These are phyloP conservation scores for Delphinella strobiligena DNA, from an alignment of 2,329 filamentous ascomycete genomes.

Conservation along the genomic window DNA sequence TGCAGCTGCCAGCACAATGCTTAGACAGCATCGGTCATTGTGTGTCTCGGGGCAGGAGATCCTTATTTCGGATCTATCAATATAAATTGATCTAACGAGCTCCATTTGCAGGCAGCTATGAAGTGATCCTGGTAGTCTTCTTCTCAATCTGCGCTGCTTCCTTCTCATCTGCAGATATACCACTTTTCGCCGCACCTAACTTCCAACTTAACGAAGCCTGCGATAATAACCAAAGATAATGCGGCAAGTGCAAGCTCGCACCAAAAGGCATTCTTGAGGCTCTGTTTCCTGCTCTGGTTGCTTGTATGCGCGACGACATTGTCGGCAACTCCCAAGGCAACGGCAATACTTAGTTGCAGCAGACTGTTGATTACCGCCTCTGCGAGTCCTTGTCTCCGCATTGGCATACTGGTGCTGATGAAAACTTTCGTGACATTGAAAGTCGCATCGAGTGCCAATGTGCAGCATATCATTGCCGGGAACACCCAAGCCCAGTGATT, in stretches of 20 bases:
- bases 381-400: conserved; percentile 56
- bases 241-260: conserved; percentile 8
- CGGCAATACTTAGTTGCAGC: conserved; percentile 58
- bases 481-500: conserved; percentile 66
- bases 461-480: conserved; percentile 56
- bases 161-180: conserved; percentile 47
- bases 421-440: conserved; percentile 68
- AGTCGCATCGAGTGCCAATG: conserved; percentile 62
- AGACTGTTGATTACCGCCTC: conserved; percentile 60
- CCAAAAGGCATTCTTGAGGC: conserved; percentile 11
- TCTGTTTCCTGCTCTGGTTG: conserved; percentile 7
- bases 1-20: too few relatives aligned
- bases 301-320: conserved; percentile 41
- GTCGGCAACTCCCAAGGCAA: conserved; percentile 60
- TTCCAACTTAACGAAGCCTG: conserved; percentile 17
- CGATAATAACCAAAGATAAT: conserved; percentile 7
- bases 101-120: too few relatives aligned
- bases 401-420: conserved; percentile 56
- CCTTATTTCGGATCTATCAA: too few relatives aligned
- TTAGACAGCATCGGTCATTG: too few relatives aligned
- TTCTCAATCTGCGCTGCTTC: too few relatives aligned
- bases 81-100: too few relatives aligned
- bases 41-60: too few relatives aligned
- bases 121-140: too few relatives aligned
- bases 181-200: conserved; percentile 44